Evolutionary conservation across 768 basidiomycete genomes (phyloP).

Genomic region (Boletus rubroflammeus): DNA sequence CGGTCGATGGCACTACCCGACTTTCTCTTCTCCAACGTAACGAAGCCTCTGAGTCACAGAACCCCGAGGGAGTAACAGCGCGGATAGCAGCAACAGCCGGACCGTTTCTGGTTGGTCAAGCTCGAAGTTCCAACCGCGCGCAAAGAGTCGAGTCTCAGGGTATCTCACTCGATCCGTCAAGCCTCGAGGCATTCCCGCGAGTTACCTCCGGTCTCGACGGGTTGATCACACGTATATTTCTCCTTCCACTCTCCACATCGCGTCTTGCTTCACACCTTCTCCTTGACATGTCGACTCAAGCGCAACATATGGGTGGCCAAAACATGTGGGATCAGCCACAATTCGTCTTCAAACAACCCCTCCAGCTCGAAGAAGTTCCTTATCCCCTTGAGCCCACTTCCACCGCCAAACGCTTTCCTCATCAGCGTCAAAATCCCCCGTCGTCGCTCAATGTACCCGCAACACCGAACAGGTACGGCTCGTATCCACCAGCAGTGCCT

Average conservation of each 20-base stretch:
- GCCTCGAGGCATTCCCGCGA: not conserved
- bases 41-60: not conserved
- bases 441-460: not conserved
- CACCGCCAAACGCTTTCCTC: slow-evolving; percentile 3
- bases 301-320: slow-evolving; percentile 8
- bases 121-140: no score
- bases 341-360: slow-evolving; percentile 13
- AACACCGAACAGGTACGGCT: slow-evolving; percentile 5
- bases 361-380: slow-evolving; percentile 29
- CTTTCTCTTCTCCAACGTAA: not conserved
- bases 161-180: not conserved
- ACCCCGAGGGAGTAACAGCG: not conserved
- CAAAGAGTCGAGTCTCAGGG: no score
- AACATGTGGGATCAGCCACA: slow-evolving; percentile 19
- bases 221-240: not conserved
- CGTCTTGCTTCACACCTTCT: not conserved
- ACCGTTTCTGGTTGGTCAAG: not conserved
- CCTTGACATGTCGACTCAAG: slow-evolving; percentile 23
- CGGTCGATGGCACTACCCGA: no score
- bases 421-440: slow-evolving; percentile 9
- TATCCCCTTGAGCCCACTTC: slow-evolving; percentile 16
- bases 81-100: slow-evolving; percentile 12
- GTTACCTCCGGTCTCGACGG: not conserved
- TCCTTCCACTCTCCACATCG: not conserved
- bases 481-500: slow-evolving; percentile 13